These are phyloP conservation scores for Oryza glumipatula DNA, from an alignment of 176 grass and related monocot genomes.

Conservation along the genomic window DNA sequence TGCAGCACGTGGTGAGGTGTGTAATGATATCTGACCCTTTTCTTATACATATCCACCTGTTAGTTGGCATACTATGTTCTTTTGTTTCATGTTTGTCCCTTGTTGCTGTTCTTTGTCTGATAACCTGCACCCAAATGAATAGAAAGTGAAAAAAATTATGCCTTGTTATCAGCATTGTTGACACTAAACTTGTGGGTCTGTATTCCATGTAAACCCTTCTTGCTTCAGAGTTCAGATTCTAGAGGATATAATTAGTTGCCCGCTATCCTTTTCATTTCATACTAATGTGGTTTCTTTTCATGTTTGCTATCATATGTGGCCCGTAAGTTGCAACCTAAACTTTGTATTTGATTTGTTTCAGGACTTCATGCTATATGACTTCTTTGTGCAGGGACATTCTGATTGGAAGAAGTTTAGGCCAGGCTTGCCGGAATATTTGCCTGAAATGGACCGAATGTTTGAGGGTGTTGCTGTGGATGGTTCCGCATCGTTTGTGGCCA, in stretches of 20 bases:
- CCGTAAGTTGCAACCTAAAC: constrained; percentile 43
- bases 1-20: constrained; percentile 60
- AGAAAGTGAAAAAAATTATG: background rate
- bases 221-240: background rate
- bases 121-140: constrained; percentile 19
- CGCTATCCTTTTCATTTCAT: background rate
- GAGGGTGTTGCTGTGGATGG: too few relatives aligned
- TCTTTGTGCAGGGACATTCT: too few relatives aligned
- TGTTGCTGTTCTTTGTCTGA: constrained; percentile 2
- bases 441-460: too few relatives aligned
- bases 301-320: background rate
- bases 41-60: background rate
- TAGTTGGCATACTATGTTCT: background rate
- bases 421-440: too few relatives aligned
- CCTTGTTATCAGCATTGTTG: background rate
- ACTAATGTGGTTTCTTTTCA: background rate
- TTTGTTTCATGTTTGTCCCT: constrained; percentile 30
- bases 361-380: constrained; percentile 2
- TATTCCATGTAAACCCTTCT: constrained; percentile 9
- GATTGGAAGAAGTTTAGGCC: too few relatives aligned
- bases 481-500: too few relatives aligned
- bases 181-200: background rate
- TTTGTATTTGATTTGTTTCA: constrained; percentile 47
- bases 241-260: background rate
- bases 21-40: constrained; percentile 52